Evolutionary conservation across 192 early-diverging fungal species (phyloP), one percentile per base, ranked within the genome.

Genomic region (Phlyctochytrium bullatum): DNA sequence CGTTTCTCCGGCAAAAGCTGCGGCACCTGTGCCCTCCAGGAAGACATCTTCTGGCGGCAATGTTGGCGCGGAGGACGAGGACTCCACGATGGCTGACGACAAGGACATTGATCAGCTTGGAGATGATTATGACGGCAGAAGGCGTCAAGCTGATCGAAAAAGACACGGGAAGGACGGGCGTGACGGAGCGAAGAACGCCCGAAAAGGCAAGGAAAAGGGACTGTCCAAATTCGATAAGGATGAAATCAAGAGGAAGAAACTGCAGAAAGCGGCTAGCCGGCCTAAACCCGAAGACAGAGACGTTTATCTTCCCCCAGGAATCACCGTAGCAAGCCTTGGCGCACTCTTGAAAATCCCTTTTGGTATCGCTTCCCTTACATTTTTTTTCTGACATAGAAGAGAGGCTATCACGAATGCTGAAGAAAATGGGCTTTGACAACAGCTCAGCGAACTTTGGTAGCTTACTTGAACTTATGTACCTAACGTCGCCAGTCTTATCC

Each of bases 271-370:
- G 24, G 24, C 54, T 0, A 36, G n/a, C 31, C 24, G 32, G 53
- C 16, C 47, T 34, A 54, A 69, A 74, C n/a, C 24, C 68, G 35
- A 80, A 85, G 67, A 52, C 66, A 73, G 65, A 52, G 90, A 94
- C 66, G 79, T 96, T 20, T 81, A 83, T 61, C 76, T 98, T 53
- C 93, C 90, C 1, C 86, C 93, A 4, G 88, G 88, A 16, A 88
- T 96, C 62, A 92, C 83, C 24, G 90, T 96, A 6, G 86, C 90
- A 10, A 90, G 92, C 53, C 69, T 98, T 60, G 88, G 91, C 14
- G 82, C 87, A 62, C 74, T 96, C 23, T 67, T 98, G 25, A 90
- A 88, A 31, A 86, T 93, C 4, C 77, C 82, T 4, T 86, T 89
- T 64, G 82, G 87, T 84, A 69, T 32, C 16, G 33, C 34, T 28